phyloP scores from a whole-genome alignment of 768 basidiomycete genomes.

The Phylloporus scabripes region DNA sequence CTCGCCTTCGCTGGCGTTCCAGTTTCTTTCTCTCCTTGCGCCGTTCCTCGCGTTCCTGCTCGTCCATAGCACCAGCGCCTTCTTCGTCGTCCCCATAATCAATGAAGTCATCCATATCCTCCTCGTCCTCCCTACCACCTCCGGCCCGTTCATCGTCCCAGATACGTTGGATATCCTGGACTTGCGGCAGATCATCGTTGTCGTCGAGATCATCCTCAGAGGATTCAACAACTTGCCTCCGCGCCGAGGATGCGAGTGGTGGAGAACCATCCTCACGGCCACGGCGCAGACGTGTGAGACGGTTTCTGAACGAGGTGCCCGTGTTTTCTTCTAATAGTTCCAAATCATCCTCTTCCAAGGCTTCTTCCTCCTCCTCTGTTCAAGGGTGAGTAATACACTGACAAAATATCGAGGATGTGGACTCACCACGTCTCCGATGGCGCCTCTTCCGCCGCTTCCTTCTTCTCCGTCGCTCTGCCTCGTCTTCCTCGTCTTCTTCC shows the following conservation, averaged over 20 bases:
- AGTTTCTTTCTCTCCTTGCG: constrained; percentile 59
- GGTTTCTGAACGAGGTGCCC: constrained; percentile 69
- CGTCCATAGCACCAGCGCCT: constrained; percentile 72
- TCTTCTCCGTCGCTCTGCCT: constrained; percentile 49
- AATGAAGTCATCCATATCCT: constrained; percentile 71
- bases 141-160: constrained; percentile 76
- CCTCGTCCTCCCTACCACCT: constrained; percentile 46
- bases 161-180: constrained; percentile 54
- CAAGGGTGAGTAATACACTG: constrained; percentile 8
- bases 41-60: constrained; percentile 70
- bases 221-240: constrained; percentile 57
- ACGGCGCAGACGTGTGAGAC: constrained; percentile 70
- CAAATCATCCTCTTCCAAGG: constrained; percentile 80
- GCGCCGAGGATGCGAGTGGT: constrained; percentile 54
- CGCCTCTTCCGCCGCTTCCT: constrained; percentile 65
- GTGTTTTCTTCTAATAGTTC: constrained; percentile 84
- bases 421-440: constrained; percentile 50
- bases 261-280: constrained; percentile 69
- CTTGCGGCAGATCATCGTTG: constrained; percentile 46
- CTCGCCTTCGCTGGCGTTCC: constrained; percentile 61
- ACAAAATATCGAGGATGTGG: constrained; percentile 6
- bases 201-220: constrained; percentile 71
- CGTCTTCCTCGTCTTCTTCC: constrained; percentile 74
- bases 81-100: constrained; percentile 79
- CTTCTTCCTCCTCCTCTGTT: constrained; percentile 53